Conservation (phyloP, 495 filamentous ascomycete genomes). For the Entonaema liquescens region DNA sequence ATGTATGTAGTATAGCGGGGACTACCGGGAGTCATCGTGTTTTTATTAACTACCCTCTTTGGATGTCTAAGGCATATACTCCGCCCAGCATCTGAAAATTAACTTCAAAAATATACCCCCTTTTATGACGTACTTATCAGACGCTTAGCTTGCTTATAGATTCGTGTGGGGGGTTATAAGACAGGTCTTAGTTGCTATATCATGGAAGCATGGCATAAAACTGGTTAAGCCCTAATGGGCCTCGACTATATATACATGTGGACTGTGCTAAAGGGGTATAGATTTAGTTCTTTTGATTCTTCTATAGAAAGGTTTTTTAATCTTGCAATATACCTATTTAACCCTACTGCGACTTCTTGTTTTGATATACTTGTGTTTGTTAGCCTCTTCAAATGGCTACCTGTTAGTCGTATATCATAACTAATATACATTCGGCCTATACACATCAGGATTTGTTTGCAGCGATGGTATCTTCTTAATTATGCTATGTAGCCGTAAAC, state of each 20-base stretch:
- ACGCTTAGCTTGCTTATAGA: not conserved
- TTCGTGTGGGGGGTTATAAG: not conserved
- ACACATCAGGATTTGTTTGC: not conserved
- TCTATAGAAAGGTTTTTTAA: not conserved
- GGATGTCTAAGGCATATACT: not conserved
- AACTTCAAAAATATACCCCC: constrained; percentile 27
- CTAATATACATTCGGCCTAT: not conserved
- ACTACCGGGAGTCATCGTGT: constrained; percentile 15
- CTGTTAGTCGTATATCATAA: not conserved
- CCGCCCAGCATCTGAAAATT: constrained; percentile 6
- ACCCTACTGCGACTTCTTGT: not conserved
- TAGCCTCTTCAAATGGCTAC: not conserved
- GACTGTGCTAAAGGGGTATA: not conserved
- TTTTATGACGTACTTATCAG: not conserved
- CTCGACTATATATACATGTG: not conserved
- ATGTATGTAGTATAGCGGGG: constrained; percentile 33
- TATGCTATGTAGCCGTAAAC: constrained; percentile 24
- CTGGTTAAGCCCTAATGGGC: not conserved
- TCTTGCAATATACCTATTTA: not conserved
- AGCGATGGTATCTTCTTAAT: constrained; percentile 19
- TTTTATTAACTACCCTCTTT: constrained; percentile 14
- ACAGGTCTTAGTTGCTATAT: not conserved
- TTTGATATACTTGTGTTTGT: not conserved
- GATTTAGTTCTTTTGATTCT: not conserved
- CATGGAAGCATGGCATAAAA: too few relatives aligned